Evolutionary conservation across 768 basidiomycete species (phyloP), one percentile per base, ranked within the genome.

Genomic region (Lentinula detonsa): DNA sequence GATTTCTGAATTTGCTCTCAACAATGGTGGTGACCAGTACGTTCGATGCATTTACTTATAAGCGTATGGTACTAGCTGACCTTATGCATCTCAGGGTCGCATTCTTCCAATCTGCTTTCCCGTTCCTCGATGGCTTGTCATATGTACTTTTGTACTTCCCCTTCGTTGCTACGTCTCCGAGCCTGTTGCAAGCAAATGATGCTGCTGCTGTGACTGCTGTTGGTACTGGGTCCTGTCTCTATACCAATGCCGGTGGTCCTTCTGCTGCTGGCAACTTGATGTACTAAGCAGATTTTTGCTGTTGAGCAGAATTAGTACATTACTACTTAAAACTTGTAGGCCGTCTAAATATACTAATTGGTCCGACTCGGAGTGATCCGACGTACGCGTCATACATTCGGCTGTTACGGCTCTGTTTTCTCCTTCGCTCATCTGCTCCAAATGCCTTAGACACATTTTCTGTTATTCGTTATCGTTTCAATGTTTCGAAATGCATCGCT

Each of bases 101-200:
- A 3, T 60, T 68, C 61, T 66, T 66, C 61, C 23, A 50, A 43
- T 51, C 61, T 43, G 64, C 64, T 16, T 66, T 66, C 57, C 16
- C 66, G 16, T 75, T 75, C 68, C 71, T 75, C 6, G 74, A 75
- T 42, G 40, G 48, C 11, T 66, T 70, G 4, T 49, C 68, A 33
- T 75, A 73, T 18, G 68, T 75, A 16, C 18, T 67, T 13, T 69
- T 76, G 53, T 75, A 75, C 63, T 75, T 75, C 67, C 74, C 74
- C 43, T 75, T 75, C 65, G 39, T 73, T 39, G 74, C 74, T 4
- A 70, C 70, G 4, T 65, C 72, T 15, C 67, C 75, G 1, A 43
- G 64, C n/a, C 53, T 75, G n/a, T 62, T 73, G 28, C 15, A 62
- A 31, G 31, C 40, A 10, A 45, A 75, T 31, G 67, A 71, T 46